Evolutionary conservation across 768 basidiomycete species (phyloP).

Genomic region (Boletus edulis): DNA sequence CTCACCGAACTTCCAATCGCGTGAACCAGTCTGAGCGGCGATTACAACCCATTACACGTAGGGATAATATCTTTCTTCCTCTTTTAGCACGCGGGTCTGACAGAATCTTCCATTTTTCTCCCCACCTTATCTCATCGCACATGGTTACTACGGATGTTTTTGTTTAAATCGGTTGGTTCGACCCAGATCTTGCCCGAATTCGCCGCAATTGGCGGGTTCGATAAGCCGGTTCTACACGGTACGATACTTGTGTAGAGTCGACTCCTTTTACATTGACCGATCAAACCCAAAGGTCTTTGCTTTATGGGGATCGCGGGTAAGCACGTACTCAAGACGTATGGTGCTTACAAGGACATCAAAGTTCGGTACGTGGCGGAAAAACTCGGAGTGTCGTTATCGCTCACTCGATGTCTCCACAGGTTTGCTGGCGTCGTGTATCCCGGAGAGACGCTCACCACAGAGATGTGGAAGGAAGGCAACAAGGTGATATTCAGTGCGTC

Average conservation of each 20-base stretch:
- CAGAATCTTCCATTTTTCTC: neutral
- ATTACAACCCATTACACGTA: slow-evolving; percentile 88
- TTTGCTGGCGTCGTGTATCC: slow-evolving; percentile 93
- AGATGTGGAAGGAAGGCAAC: slow-evolving; percentile 96
- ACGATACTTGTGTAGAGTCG: neutral
- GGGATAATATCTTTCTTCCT: slow-evolving; percentile 16
- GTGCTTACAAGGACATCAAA: slow-evolving; percentile 90
- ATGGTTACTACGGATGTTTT: neutral
- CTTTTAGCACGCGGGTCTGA: slow-evolving; percentile 5
- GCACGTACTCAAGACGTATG: slow-evolving; percentile 86
- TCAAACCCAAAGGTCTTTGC: slow-evolving; percentile 59
- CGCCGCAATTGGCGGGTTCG: slow-evolving; percentile 92
- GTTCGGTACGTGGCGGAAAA: slow-evolving; percentile 57
- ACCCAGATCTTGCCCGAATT: slow-evolving; percentile 86
- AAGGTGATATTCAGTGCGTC: slow-evolving; percentile 89
- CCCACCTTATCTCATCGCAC: neutral
- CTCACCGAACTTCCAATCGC: neutral
- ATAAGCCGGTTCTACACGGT: slow-evolving; percentile 84
- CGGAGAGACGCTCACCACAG: slow-evolving; percentile 91
- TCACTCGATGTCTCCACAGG: slow-evolving; percentile 31
- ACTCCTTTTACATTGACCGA: neutral
- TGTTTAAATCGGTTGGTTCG: slow-evolving; percentile 1
- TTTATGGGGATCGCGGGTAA: slow-evolving; percentile 92
- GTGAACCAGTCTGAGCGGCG: slow-evolving; percentile 73
- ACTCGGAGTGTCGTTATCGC: neutral